phyloP scores from a whole-genome alignment of 495 filamentous ascomycete species.

The Gamarada debralockiae region DNA sequence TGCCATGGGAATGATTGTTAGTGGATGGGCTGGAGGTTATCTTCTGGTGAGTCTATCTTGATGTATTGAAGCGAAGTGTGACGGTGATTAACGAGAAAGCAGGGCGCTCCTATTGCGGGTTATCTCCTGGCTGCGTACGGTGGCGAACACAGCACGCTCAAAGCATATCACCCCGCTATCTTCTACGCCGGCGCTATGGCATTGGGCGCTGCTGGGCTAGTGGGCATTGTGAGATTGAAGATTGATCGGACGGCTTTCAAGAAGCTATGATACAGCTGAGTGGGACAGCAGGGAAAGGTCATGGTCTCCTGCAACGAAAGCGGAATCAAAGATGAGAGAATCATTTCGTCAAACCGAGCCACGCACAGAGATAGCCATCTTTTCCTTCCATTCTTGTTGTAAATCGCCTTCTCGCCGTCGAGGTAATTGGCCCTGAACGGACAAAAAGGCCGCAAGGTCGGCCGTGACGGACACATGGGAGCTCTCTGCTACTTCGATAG shows the following conservation, averaged over 20 bases:
- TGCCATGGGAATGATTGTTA: conserved; percentile 59
- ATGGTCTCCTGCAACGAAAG: too few species aligned
- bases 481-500: too few species aligned
- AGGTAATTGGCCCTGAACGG: too few species aligned
- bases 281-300: too few species aligned
- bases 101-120: conserved; percentile 58
- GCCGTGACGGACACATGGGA: too few species aligned
- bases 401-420: too few species aligned
- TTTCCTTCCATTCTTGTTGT: too few species aligned
- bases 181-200: conserved; percentile 50
- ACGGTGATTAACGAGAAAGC: not conserved
- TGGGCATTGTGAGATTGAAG: conserved; percentile 25
- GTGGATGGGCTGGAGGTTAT: conserved; percentile 57
- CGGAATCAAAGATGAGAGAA: too few species aligned
- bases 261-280: conserved; percentile 32
- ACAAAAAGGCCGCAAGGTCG: too few species aligned
- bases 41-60: conserved; percentile 36
- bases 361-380: too few species aligned
- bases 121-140: conserved; percentile 52
- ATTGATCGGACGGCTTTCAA: conserved; percentile 26
- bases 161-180: conserved; percentile 53
- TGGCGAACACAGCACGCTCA: conserved; percentile 38
- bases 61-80: not conserved
- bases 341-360: too few species aligned
- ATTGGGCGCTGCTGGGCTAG: conserved; percentile 27